Evolutionary conservation across 768 basidiomycete genomes (phyloP), one percentile per base, ranked within the genome.

Genomic region (Mycena sanguinolenta): DNA sequence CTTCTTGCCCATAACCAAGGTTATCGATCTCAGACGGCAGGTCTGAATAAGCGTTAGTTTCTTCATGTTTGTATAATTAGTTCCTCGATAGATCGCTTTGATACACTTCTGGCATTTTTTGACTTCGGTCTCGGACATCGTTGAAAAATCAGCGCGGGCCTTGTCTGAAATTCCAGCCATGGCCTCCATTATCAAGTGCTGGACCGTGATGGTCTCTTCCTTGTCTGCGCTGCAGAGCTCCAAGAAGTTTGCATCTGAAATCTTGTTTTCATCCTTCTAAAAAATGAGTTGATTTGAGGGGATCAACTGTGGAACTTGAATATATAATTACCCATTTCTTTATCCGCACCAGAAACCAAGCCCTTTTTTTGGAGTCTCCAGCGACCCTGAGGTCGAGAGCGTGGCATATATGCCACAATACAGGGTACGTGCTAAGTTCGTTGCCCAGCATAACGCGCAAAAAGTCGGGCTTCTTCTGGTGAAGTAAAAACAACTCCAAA

Each of bases 331-430:
- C 68, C 62, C 63, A 69, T 28, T 53, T 42, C 39, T 58, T 21
- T 12, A 69, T 57, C 12, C 68, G 44, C 5, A 58, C 3, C 6
- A 69, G 16, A 42, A 63, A 64, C 68, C 62, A 64, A 28, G 38
- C 68, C 53, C 23, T 69, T 21, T 28, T 27, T 19, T 7, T 44
- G 42, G 42, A 44, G 14, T 50, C 23, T 2, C 63, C 62, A 4
- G 62, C 28, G n/a, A 69, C 42, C 10, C 68, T 34, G 10, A 69
- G 57, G 23, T 36, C 10, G 16, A 34, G 49, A 50, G 46, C 68
- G 19, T 69, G 46, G 62, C 68, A 69, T 6, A 69, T 50, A 39
- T 63, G 63, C 62, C 62, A 69, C 16, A 63, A 16, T 44, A 44
- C 42, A 44, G 16, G 5, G 42, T 44, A 44, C 42, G 42, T 44